Base-by-base conservation (phyloP, 352 stramenopile genomes). In the Phytopythium cucurbitacearum region DNA sequence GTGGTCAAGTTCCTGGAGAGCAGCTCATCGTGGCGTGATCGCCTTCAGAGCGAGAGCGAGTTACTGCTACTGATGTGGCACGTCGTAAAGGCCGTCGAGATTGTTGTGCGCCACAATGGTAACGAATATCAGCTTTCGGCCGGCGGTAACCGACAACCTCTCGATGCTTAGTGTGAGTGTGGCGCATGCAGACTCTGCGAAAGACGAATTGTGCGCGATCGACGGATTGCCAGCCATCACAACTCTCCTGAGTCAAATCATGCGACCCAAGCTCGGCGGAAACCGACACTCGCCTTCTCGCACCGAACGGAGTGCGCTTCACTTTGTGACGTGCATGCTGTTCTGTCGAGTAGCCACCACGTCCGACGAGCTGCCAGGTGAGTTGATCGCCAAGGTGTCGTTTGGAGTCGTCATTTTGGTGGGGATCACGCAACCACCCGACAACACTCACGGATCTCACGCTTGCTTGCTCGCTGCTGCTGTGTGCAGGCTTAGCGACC, bases 241-340 rank as follows among this genome's bases (percentile, higher is more conserved):
- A 6, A 3, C 16, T 33, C 32, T 34, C 13, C n/a, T 51, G 12
- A 8, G 13, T 0, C 12, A 34, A 32, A 33, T 7, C 3, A 33
- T 13, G 13, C 12, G 33, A 0, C 32, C 34, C n/a, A 48, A 48
- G 43, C 21, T 28, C 21, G 21, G 21, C 21, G 21, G 21, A 28
- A 28, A 28, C 21, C 21, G 21, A 28, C 21, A 28, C 21, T 28
- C 21, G 21, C 21, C 21, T 28, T 28, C 21, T 28, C 21, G 15
- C 48, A 62, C 41, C 40, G 58, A 59, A 40, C 51, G 61, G 0
- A 56, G 51, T n/a, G 65, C 54, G 9, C 56, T 86, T 15, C 64
- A 69, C 36, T 83, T 75, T 43, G 61, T 84, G 16, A 60, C 52
- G n/a, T 86, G 72, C 44, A 72, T 86, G 65, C 46, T 84, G 8